Evolutionary conservation across 345 rosid genomes (phyloP).

Genomic region (Salix suchowensis): DNA sequence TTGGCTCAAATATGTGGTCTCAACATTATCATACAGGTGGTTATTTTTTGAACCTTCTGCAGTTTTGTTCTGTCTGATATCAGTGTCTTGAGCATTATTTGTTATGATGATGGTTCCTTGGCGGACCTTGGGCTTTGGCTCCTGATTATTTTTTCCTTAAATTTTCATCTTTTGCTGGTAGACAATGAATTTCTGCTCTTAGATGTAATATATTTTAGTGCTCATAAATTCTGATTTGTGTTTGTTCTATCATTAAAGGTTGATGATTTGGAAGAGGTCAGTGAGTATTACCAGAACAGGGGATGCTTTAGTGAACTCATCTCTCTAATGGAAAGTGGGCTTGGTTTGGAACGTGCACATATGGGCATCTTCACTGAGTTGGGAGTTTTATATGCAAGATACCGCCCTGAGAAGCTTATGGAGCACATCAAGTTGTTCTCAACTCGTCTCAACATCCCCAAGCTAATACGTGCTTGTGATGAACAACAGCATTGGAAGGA

Average conservation of each 20-base stretch:
- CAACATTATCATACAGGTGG: conserved; percentile 81
- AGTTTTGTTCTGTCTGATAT: neutral
- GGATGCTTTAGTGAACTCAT: conserved; percentile 91
- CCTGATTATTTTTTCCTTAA: neutral
- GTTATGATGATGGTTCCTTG: neutral
- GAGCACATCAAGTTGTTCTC: conserved; percentile 95
- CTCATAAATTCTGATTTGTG: neutral
- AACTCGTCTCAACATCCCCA: conserved; percentile 93
- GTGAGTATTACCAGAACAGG: conserved; percentile 90
- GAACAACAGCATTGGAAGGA: conserved; percentile 98
- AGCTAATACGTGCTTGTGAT: conserved; percentile 94
- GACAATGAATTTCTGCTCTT: neutral
- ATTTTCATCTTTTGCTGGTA: neutral
- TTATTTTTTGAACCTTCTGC: neutral
- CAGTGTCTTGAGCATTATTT: neutral
- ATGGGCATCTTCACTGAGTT: conserved; percentile 97
- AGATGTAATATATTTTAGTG: neutral
- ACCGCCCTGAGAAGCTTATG: conserved; percentile 88
- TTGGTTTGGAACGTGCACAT: conserved; percentile 93
- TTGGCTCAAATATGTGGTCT: conserved; percentile 93
- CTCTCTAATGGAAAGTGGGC: conserved; percentile 96
- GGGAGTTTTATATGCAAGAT: conserved; percentile 97
- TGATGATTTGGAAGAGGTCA: conserved; percentile 92
- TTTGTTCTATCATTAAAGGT: conserved; percentile 40
- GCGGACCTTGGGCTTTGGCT: neutral